Base-by-base conservation (phyloP, 2,329 filamentous ascomycete genomes). In the Fusarium redolens region DNA sequence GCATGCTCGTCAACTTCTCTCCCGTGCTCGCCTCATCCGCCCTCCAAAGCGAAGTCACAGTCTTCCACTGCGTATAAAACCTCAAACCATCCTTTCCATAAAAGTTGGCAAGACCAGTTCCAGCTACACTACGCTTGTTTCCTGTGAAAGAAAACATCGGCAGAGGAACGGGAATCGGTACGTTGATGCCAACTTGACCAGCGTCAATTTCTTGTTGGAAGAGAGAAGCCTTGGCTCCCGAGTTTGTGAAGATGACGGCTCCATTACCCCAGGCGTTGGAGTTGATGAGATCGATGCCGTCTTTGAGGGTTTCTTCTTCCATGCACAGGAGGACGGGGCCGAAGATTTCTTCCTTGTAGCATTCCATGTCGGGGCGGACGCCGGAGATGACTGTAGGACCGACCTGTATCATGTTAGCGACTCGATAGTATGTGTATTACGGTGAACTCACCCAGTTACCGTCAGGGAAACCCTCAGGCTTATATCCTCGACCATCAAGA, bases 51-150 rank as follows among this genome's bases (percentile, higher is more conserved):
- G 93, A 92, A 57, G 95, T 98, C 40, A 97, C 95, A 5, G 95
- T 97, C 92, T 97, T 97, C 80, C 92, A 89, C 84, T 97, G 95
- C 2, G 95, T 97, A 82, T 96, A 97, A 80, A 97, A 97, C 76
- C 92, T 90, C 77, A 97, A 81, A 20, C 95, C 95, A 2, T 93
- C 93, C 82, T 94, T 92, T 69, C 95, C 95, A 82, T 98, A 98
- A 81, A 98, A 97, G 20, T 94, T 96, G 82, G 89, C 96, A 20
- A 92, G 92, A 65, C 95, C 95, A 45, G 94, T 94, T 60, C 95
- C 95, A 0, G 95, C 95, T 51, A 97, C 87, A 79, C 91, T 93
- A 86, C 92, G 93, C 90, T 97, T 94, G 83, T 91, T 91, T 44
- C 89, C 89, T 3, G 89, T 91, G 79, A 91, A 91, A n/a, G 86